Evolutionary conservation across 2,329 filamentous ascomycete genomes (phyloP), one percentile per base, ranked within the genome.

Genomic region (Lasiodiplodia theobromae): DNA sequence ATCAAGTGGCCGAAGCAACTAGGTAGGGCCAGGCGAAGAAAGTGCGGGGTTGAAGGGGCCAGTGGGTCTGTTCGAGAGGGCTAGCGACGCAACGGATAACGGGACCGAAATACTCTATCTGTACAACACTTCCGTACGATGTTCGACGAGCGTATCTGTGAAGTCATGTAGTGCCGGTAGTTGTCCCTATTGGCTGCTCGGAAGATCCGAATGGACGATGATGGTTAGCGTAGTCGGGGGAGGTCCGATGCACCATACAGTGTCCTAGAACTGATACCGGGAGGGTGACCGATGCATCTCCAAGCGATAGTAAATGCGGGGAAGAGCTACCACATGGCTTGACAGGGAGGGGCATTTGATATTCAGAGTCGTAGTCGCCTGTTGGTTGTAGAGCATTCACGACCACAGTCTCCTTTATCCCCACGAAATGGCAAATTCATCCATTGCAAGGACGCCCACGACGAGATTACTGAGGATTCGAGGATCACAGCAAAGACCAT

Each of bases 271-370:
- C 8, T 23, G 47, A 31, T 21, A 38, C 37, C 60, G 60, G 60
- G n/a, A 52, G 25, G 47, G 10, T n/a, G 31, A 16, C 60, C 60
- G 60, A 52, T 52, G 60, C 21, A 25, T 14, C 12, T 16, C 28
- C 28, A 64, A 23, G 8, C 37, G 60, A 52, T 52, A 52, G 28
- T 2, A 38, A 52, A n/a, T 64, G 47, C 58, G 40, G n/a, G 31
- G 40, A 64, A 44, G 28, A 51, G 5, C 28, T 38, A 52, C 44
- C 40, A 38, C 21, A 52, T 21, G 31, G 6, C 18, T 28, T 16
- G 14, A 37, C 14, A 34, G 47, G 28, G 25, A 12, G 47, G 28
- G 25, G 11, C 28, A 7, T 23, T 25, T 25, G 25, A 64, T 37
- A 25, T 47, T 23, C 8, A 11, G 47, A 18, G 16, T 31, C 5